Base-by-base conservation (phyloP, 2,329 filamentous ascomycete species). In the Ophiostoma quercus region DNA sequence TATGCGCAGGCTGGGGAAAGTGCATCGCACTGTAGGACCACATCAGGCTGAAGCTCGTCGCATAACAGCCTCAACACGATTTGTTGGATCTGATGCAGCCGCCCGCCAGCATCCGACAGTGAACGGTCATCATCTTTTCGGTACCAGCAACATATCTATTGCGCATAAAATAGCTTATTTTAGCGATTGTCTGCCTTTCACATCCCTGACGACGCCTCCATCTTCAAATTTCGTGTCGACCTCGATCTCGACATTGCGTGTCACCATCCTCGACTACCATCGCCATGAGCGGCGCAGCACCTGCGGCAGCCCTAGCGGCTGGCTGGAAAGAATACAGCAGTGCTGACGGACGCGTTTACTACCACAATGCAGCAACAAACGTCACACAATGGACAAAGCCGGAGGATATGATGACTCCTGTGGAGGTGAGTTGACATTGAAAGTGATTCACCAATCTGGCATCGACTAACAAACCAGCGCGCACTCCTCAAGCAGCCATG, bases 341-440 rank as follows among this genome's bases (percentile, higher is more conserved):
- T 74, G 82, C 88, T 2, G 93, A 97, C 76, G 94, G 94, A 73
- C 88, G 92, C 74, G 84, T 88, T 66, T 99, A 99, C 79, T 99
- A 96, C 79, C 96, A 94, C 83, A 96, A 99, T 78, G 82, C 88
- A 14, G 81, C 87, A 72, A 97, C 93, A 19, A 96, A 96, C 78
- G 87, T 85, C 73, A 98, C 95, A 41, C 90, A 94, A 85, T 99
- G 95, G 95, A 90, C 88, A 57, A 98, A 97, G 81, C 96, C 95
- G 3, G 87, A 91, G 77, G 95, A 96, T 65, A 83, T 96, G 80
- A 94, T 96, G 91, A 90, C 87, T 29, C 86, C 88, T 7, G 87
- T 89, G 68, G 93, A 97, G 87, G 92, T 94, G 80, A 73, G 73
- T 69, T 43, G 7, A 2, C 8, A 14, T 9, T 3, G 14, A 14